Evolutionary conservation across 1,139 yeast species (phyloP).

Genomic region (Geotrichum aggregatum): DNA sequence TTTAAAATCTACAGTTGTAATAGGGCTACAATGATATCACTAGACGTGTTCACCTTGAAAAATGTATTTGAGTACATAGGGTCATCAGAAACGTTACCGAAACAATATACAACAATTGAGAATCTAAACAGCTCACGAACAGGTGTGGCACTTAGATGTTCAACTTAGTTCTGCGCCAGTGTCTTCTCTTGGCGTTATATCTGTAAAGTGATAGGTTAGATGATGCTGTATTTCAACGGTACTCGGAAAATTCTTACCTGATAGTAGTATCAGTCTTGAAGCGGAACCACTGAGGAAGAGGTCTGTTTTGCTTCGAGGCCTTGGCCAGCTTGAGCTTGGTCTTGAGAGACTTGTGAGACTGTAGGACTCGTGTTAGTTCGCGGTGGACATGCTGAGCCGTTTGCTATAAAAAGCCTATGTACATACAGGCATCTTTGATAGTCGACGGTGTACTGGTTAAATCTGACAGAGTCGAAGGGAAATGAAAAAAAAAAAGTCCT

Average conservation of each 20-base stretch:
- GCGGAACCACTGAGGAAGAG: conserved; percentile 99
- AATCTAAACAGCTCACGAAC: conserved; percentile 3
- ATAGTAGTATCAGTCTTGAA: conserved; percentile 96
- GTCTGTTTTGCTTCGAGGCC: conserved; percentile 99
- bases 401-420: too few species aligned
- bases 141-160: conserved; percentile 62
- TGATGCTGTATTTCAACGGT: neutral
- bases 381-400: too few species aligned
- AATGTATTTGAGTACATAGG: conserved; percentile 2
- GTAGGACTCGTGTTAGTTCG: neutral
- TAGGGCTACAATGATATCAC: too few species aligned
- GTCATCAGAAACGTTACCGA: conserved; percentile 13
- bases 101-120: conserved; percentile 6
- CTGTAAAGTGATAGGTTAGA: conserved; percentile 24
- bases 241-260: conserved; percentile 44
- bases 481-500: conserved; percentile 9
- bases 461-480: conserved; percentile 14
- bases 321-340: conserved; percentile 99
- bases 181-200: conserved; percentile 99
- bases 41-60: too few species aligned
- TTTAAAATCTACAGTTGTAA: neutral
- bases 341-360: conserved; percentile 94
- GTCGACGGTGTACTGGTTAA: conserved; percentile 12
- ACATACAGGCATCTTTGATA: conserved; percentile 21
- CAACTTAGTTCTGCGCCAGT: conserved; percentile 99